Evolutionary conservation across 208 protist species (phyloP), one percentile per base, ranked within the genome.

Genomic region (Angomonas deanei): DNA sequence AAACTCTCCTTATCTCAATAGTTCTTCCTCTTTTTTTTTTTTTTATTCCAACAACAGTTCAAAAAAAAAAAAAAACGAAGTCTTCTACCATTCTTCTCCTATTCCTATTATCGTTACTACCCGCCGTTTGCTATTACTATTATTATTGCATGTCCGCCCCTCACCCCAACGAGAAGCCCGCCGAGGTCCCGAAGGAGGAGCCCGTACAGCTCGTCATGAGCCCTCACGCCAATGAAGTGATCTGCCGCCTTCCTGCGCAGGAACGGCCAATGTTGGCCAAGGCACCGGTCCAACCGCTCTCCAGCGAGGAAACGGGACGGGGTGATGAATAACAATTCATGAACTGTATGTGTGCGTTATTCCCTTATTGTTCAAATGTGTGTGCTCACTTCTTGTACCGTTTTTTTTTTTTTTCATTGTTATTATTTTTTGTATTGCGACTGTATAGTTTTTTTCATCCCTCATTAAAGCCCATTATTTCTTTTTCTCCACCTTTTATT

Each of bases 1-100:
- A n/a, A n/a, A n/a, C n/a, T n/a, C n/a, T n/a, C n/a, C n/a, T n/a
- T n/a, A n/a, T n/a, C n/a, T n/a, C n/a, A n/a, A n/a, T n/a, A n/a
- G 3, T 47, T 39, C 23, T 46, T 32, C 39, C 24, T 57, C 24
- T 50, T 39, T 27, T 39, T 24, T 60, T 65, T 60, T 42, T 50
- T 72, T 55, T 42, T 31, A 60, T 60, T 21, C 24, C n/a, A 52
- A 52, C 4, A 21, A 52, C 8, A 52, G 5, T 23, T 8, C 13
- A 52, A 26, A 52, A n/a, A 26, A 27, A n/a, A 24, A 52, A n/a
- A 52, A 52, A n/a, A 27, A 27, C 46, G 27, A 19, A 32, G 17
- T 21, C 30, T 56, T 33, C 6, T 30, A 33, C 50, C 31, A 33
- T 33, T 33, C 3, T 27, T 31, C 55, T 15, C 4, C 57, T 64